Conservation (phyloP, 208 protist species). For the Eutreptiella sp. region DNA sequence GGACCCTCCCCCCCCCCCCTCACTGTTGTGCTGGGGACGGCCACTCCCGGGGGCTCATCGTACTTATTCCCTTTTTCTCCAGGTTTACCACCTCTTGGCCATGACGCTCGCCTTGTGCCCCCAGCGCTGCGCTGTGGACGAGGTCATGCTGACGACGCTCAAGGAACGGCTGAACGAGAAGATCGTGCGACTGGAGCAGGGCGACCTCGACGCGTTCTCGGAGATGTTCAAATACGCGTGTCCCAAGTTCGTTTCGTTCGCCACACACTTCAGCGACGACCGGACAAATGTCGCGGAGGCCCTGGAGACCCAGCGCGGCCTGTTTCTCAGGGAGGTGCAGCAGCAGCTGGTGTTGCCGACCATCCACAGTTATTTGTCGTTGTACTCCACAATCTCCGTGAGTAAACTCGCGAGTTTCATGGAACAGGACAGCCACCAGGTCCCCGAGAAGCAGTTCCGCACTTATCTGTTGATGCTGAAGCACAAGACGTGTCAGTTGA, state of each 20-base stretch:
- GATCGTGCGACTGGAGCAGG: slow-evolving; percentile 31
- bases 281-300: not conserved
- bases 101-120: slow-evolving; percentile 46
- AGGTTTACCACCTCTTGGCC: slow-evolving; percentile 52
- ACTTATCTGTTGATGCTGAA: slow-evolving; percentile 53
- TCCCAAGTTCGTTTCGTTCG: slow-evolving; percentile 50
- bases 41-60: too few relatives aligned
- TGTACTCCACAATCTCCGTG: slow-evolving; percentile 64
- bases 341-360: slow-evolving; percentile 47
- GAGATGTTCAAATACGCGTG: slow-evolving; percentile 50
- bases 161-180: slow-evolving; percentile 52
- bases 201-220: slow-evolving; percentile 24
- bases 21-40: too few relatives aligned
- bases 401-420: slow-evolving; percentile 52
- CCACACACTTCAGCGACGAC: slow-evolving; percentile 24
- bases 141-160: slow-evolving; percentile 39
- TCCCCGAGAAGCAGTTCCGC: slow-evolving; percentile 13
- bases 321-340: slow-evolving; percentile 54
- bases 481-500: slow-evolving; percentile 49
- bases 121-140: slow-evolving; percentile 45
- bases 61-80: too few relatives aligned
- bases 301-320: slow-evolving; percentile 28
- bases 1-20: too few relatives aligned
- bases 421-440: not conserved
- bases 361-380: slow-evolving; percentile 57